A percentile compares a stretch with the other conserved stretches of the same genome.
Evolutionary conservation across 768 basidiomycete genomes (phyloP).

Genomic region (Mycena indigotica): DNA sequence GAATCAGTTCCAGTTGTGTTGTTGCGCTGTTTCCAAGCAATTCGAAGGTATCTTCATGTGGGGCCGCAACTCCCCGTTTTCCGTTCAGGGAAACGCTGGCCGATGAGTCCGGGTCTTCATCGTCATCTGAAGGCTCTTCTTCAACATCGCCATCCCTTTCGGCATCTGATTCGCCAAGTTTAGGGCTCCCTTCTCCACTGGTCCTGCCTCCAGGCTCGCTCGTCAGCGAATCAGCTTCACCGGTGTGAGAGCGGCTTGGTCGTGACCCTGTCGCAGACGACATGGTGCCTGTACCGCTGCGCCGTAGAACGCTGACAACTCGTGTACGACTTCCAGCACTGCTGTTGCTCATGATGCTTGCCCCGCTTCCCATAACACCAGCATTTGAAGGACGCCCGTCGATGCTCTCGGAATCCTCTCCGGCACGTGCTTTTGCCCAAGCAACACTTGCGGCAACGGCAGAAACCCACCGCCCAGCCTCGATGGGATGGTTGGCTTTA

Average conservation of each 20-base stretch:
- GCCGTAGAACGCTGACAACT: constrained; percentile 17
- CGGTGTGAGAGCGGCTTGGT: not conserved
- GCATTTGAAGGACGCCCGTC: constrained; percentile 4
- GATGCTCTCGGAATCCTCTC: constrained; percentile 25
- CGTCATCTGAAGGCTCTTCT: constrained; percentile 27
- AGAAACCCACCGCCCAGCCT: constrained; percentile 85
- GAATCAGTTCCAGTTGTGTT: constrained; percentile 79
- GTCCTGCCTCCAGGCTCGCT: constrained; percentile 8
- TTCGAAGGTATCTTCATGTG: constrained; percentile 60
- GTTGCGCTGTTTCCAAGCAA: constrained; percentile 68
- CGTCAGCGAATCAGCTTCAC: no score
- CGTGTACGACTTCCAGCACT: constrained; percentile 7
- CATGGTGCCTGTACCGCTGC: constrained; percentile 1
- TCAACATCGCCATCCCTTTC: constrained; percentile 24
- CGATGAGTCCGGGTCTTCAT: constrained; percentile 42
- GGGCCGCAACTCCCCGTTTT: constrained; percentile 38
- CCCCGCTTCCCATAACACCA: constrained; percentile 22
- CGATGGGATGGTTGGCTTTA: constrained; percentile 84
- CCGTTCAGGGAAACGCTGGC: constrained; percentile 41
- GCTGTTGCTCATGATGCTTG: constrained; percentile 31
- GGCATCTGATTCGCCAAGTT: constrained; percentile 25
- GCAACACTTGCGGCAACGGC: constrained; percentile 76
- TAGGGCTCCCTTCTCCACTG: constrained; percentile 27
- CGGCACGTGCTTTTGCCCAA: constrained; percentile 53
- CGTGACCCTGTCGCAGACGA: not conserved